phyloP scores from a whole-genome alignment of 2,329 filamentous ascomycete species.

The Penicillium polonicum region DNA sequence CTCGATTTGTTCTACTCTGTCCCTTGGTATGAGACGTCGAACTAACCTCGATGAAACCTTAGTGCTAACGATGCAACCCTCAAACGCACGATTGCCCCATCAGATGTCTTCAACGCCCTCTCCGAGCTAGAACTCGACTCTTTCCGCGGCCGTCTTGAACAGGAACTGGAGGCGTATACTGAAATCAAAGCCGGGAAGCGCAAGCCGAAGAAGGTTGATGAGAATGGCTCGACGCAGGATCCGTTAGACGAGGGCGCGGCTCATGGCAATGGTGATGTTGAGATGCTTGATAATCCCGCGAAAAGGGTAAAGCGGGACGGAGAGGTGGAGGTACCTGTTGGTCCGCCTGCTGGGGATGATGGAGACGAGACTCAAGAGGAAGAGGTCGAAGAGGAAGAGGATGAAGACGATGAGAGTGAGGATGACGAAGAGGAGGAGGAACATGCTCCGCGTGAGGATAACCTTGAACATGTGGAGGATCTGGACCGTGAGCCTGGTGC shows the following conservation, averaged over 20 bases:
- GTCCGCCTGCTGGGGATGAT: constrained; percentile 3
- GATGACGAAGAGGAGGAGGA: constrained; percentile 26
- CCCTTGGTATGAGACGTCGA: background rate
- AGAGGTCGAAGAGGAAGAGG: constrained; percentile 23
- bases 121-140: constrained; percentile 61
- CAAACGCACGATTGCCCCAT: constrained; percentile 62
- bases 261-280: constrained; percentile 21
- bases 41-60: constrained; percentile 10
- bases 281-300: constrained; percentile 25
- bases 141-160: constrained; percentile 59
- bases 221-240: constrained; percentile 30
- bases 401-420: constrained; percentile 26
- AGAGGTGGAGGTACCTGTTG: constrained; percentile 12
- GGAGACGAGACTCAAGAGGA: constrained; percentile 30
- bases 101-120: constrained; percentile 61
- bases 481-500: constrained; percentile 31
- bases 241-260: background rate
- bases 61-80: constrained; percentile 62
- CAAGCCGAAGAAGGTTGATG: constrained; percentile 49
- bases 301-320: constrained; percentile 24
- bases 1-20: background rate
- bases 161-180: constrained; percentile 54
- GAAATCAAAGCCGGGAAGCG: constrained; percentile 46
- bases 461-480: constrained; percentile 31
- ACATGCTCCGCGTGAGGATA: background rate